A percentile compares a stretch with the other conserved stretches of the same genome.
phyloP scores from a whole-genome alignment of 805 yeast genomes.

The Starmera dryadoides region DNA sequence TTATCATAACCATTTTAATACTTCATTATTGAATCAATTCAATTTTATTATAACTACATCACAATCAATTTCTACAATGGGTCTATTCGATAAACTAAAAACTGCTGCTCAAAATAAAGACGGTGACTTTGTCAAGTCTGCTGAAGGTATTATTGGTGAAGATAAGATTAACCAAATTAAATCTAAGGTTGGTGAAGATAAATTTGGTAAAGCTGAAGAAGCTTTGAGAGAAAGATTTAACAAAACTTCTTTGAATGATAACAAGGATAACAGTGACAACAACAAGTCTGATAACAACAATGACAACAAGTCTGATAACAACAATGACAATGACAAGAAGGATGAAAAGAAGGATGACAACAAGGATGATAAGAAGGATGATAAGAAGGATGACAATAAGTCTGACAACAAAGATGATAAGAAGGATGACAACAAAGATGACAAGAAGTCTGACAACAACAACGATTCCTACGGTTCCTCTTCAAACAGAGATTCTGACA shows the following conservation, averaged over 20 bases:
- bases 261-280: slow-evolving; percentile 4
- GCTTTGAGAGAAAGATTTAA: slow-evolving; percentile 18
- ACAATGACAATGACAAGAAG: slow-evolving; percentile 14
- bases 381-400: slow-evolving; percentile 16
- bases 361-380: slow-evolving; percentile 2
- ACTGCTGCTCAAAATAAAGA: slow-evolving; percentile 22
- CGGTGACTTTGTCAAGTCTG: slow-evolving; percentile 15
- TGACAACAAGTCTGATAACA: slow-evolving; percentile 18
- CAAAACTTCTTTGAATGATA: slow-evolving; percentile 19
- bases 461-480: slow-evolving; percentile 21
- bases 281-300: slow-evolving; percentile 7
- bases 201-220: slow-evolving; percentile 18
- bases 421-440: not conserved
- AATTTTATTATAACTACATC: no score
- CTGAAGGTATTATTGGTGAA: slow-evolving; percentile 17
- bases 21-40: no score
- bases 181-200: slow-evolving; percentile 20
- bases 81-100: slow-evolving; percentile 36
- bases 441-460: slow-evolving; percentile 25
- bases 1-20: no score
- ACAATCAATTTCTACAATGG: slow-evolving; percentile 23
- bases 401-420: slow-evolving; percentile 16
- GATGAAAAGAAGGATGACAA: slow-evolving; percentile 4
- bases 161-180: slow-evolving; percentile 17
- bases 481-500: not conserved